phyloP scores from a whole-genome alignment of 257 asterid genomes.

The Voacanga thouarsii region DNA sequence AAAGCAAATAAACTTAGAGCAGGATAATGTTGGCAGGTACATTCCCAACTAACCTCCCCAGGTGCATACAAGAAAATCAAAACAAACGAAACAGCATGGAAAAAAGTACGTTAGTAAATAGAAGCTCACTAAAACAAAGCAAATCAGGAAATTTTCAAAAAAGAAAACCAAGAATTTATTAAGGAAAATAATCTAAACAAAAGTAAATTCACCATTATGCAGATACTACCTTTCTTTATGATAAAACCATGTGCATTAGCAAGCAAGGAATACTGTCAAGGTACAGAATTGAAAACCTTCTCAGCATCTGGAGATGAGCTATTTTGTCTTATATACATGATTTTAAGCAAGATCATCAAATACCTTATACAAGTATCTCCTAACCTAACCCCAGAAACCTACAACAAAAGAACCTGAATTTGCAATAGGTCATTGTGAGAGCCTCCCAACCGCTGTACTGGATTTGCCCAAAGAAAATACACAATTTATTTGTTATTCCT shows the following conservation, averaged over 20 bases:
- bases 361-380: background rate
- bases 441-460: background rate
- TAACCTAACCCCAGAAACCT: background rate
- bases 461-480: no score
- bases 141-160: background rate
- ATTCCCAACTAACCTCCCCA: background rate
- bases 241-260: background rate
- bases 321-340: background rate
- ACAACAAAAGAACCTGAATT: background rate
- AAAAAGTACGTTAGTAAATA: background rate
- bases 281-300: background rate
- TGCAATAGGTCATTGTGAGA: background rate
- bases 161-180: no score
- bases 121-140: background rate
- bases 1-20: background rate
- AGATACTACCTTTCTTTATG: background rate
- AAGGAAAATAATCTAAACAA: background rate
- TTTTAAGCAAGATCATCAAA: background rate
- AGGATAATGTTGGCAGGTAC: background rate
- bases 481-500: background rate
- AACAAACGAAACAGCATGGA: background rate
- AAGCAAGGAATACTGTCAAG: background rate
- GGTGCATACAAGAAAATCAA: background rate
- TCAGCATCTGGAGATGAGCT: background rate
- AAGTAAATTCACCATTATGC: background rate